Evolutionary conservation across 192 early-diverging fungal genomes (phyloP), one percentile per base, ranked within the genome.

Genomic region (Fimicolochytrium jonesii): DNA sequence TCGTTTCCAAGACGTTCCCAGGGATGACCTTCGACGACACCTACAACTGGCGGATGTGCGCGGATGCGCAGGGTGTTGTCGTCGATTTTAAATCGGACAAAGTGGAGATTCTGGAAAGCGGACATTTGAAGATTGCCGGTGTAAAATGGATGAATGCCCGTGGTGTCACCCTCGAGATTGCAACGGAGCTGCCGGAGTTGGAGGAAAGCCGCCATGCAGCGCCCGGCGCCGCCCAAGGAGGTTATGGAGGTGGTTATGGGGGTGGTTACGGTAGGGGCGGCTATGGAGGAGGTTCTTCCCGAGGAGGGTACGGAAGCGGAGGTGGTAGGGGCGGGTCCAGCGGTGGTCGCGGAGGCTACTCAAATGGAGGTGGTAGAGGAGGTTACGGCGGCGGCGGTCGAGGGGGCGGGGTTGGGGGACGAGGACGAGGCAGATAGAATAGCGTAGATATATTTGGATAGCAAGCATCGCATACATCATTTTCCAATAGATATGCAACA

Each of bases 1-100:
- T 89, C 32, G 61, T 92, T 34, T 82, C 79, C 59, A 84, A 85
- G 25, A 64, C 81, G 53, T 86, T 86, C 65, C 89, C 90, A 6
- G 78, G 76, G 31, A 68, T 97, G 20, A 65, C 70, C 4, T 90
- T 86, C 33, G 87, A 86, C 47, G 90, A 90, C 63, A 84, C 88
- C 50, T 80, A 75, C 53, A 77, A 78, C 49, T 94, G 91, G 90
- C 80, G 90, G 37, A 88, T 95, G 79, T 85, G 81, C 59, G 88
- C 84, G 57, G 95, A 96, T 43, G 80, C 73, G 56, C 77, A 35
- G 61, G 88, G 91, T 41, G 89, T 90, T 23, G 89, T 92, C n/a
- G 90, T 90, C 39, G 95, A 98, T 80, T 72, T 98, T 25, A 71
- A 73, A 26, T 71, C 83, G 2, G 69, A 73, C 32, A 87, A 94